phyloP scores from a whole-genome alignment of 2,329 filamentous ascomycete genomes.

The Pestalotiopsis sp. region DNA sequence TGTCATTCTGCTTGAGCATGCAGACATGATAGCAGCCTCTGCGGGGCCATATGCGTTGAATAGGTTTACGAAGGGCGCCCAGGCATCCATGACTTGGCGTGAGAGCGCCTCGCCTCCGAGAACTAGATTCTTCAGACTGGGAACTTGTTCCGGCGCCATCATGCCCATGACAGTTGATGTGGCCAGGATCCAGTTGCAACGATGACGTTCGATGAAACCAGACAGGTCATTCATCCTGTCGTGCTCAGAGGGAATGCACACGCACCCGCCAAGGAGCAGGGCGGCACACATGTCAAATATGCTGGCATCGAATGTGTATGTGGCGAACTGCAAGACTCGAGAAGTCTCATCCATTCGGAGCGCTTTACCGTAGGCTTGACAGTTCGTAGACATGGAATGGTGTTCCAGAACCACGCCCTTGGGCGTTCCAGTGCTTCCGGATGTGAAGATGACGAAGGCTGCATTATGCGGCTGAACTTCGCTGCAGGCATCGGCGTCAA shows the following conservation, averaged over 20 bases:
- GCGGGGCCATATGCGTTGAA: constrained; percentile 29
- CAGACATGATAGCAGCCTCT: constrained; percentile 19
- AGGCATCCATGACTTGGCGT: constrained; percentile 23
- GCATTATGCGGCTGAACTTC: constrained; percentile 17
- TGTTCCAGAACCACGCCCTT: constrained; percentile 24
- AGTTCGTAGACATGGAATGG: constrained; percentile 14
- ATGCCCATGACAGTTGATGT: constrained; percentile 31
- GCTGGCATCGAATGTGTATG: constrained; percentile 45
- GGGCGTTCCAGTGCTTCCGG: constrained; percentile 23
- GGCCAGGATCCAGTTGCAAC: constrained; percentile 28
- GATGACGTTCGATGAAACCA: constrained; percentile 27
- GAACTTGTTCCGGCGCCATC: constrained; percentile 26
- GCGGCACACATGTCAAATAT: constrained; percentile 42
- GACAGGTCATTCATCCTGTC: constrained; percentile 41
- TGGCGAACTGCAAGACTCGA: constrained; percentile 32
- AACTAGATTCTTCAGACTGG: constrained; percentile 25
- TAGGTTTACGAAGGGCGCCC: constrained; percentile 23
- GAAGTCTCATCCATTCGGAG: constrained; percentile 23
- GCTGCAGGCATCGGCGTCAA: neutral
- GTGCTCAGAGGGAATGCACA: constrained; percentile 43
- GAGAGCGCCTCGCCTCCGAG: constrained; percentile 30
- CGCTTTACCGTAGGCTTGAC: constrained; percentile 2
- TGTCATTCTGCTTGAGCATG: neutral
- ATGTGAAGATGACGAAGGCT: constrained; percentile 23
- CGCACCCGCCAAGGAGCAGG: constrained; percentile 40